Evolutionary conservation across 163 green algal genomes (phyloP).

Genomic region (Scenedesmus sp.): DNA sequence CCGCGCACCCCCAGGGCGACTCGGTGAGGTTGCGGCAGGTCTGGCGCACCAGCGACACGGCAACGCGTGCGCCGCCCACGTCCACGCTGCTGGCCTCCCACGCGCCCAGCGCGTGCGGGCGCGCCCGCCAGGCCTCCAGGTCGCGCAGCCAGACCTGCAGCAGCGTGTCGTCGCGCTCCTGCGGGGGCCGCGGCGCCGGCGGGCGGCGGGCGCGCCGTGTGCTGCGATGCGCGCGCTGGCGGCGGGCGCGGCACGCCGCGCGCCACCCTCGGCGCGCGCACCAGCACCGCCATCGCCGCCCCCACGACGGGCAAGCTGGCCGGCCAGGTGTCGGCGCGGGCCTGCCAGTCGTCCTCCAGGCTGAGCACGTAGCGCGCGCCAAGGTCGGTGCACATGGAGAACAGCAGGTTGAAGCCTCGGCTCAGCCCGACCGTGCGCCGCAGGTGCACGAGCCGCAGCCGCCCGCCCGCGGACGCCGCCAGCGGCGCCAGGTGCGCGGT

Average conservation of each 20-base stretch:
- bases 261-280: too few relatives aligned
- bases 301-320: neutral
- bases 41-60: neutral
- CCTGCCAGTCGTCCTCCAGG: slow-evolving; percentile 1
- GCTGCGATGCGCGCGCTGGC: too few relatives aligned
- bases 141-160: neutral
- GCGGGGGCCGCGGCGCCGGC: too few relatives aligned
- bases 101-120: neutral
- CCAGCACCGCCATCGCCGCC: neutral
- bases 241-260: too few relatives aligned
- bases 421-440: neutral
- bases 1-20: neutral
- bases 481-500: neutral
- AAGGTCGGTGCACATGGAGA: neutral
- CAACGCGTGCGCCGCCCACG: neutral
- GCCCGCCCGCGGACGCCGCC: neutral
- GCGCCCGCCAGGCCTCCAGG: too few relatives aligned
- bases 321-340: neutral
- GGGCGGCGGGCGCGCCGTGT: too few relatives aligned
- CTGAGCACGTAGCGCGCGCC: neutral
- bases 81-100: neutral
- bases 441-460: neutral
- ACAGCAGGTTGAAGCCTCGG: slow-evolving; percentile 7
- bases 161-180: neutral
- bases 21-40: neutral